These are phyloP conservation scores for Tetrapisispora nanseiensis DNA, from an alignment of 805 yeast genomes.

Conservation along the genomic window DNA sequence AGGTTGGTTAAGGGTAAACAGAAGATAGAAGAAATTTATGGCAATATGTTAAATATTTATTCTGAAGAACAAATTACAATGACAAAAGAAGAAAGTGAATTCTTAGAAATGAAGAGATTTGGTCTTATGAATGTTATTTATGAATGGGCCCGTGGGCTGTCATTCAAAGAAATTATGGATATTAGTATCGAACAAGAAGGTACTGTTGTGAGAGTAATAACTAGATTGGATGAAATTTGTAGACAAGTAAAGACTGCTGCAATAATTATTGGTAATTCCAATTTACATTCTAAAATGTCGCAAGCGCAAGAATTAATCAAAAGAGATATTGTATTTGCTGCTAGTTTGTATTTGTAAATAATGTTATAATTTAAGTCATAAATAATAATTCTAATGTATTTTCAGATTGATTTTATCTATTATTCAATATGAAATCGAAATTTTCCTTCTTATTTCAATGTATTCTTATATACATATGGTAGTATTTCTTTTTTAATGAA, in stretches of 20 bases:
- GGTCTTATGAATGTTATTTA: conserved; percentile 89
- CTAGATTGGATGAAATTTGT: conserved; percentile 88
- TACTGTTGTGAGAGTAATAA: conserved; percentile 90
- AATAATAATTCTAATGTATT: too few species aligned
- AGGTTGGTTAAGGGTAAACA: conserved; percentile 62
- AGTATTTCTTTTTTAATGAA: background rate
- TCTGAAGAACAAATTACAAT: conserved; percentile 59
- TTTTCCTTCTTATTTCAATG: background rate
- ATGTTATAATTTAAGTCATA: background rate
- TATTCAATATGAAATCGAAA: too few species aligned
- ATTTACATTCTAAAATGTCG: conserved; percentile 79
- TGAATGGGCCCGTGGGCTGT: conserved; percentile 95
- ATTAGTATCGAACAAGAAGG: conserved; percentile 91
- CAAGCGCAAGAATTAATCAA: conserved; percentile 91
- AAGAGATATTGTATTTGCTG: conserved; percentile 95
- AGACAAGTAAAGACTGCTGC: conserved; percentile 92
- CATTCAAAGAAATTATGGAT: conserved; percentile 84
- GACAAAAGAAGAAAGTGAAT: conserved; percentile 78
- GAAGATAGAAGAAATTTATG: conserved; percentile 62
- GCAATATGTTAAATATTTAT: conserved; percentile 50
- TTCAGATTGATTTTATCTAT: too few species aligned
- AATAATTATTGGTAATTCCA: conserved; percentile 85
- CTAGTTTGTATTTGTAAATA: conserved; percentile 66
- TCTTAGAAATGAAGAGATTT: conserved; percentile 74
- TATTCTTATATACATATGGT: background rate